These are phyloP conservation scores for Oxytropis ochrocephala DNA, from an alignment of 306 rosid species.

Conservation along the genomic window DNA sequence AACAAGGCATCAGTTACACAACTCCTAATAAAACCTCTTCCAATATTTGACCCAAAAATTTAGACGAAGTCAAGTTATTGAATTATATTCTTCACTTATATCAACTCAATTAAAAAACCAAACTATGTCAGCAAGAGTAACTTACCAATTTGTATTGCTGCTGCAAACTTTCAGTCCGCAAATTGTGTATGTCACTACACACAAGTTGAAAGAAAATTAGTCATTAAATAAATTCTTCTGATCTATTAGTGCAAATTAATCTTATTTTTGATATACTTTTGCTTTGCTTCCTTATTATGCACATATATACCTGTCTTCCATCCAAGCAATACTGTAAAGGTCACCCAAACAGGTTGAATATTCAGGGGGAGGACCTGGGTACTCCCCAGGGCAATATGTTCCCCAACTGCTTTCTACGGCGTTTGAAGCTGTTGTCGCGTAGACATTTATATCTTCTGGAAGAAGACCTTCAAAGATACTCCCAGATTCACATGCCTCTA, in stretches of 20 bases:
- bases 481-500: conserved; percentile 98
- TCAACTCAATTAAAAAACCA: background rate
- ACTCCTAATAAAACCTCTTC: background rate
- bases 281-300: conserved; percentile 4
- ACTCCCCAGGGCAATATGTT: conserved; percentile 90
- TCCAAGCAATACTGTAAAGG: conserved; percentile 91
- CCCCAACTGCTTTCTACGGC: conserved; percentile 99
- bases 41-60: background rate
- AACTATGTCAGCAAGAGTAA: conserved; percentile 11
- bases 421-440: conserved; percentile 88
- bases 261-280: background rate
- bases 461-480: conserved; percentile 98
- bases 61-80: conserved; percentile 13
- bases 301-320: conserved; percentile 87
- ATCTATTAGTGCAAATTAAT: background rate
- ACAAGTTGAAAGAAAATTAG: conserved; percentile 20
- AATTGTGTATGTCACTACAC: conserved; percentile 77
- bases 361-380: conserved; percentile 89
- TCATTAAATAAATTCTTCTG: background rate
- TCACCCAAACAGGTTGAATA: conserved; percentile 93
- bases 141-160: conserved; percentile 88
- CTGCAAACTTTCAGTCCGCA: conserved; percentile 68
- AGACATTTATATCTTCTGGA: conserved; percentile 70
- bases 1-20: background rate
- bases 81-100: background rate